Conservation (phyloP, 2,329 filamentous ascomycete species). For the Zymoseptoria pseudotritici region DNA sequence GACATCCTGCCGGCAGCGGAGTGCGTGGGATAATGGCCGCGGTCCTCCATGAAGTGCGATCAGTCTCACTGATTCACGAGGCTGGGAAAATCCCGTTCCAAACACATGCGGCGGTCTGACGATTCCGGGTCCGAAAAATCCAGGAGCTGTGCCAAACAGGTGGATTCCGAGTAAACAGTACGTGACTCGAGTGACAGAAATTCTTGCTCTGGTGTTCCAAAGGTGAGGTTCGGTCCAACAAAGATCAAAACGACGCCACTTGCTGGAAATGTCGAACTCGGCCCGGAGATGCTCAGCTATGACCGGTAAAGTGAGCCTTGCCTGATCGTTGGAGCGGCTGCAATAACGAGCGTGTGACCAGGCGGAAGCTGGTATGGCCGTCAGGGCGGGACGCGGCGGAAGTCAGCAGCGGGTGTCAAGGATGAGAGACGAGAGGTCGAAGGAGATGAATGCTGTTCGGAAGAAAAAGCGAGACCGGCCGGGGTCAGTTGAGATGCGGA, state of each 20-base stretch:
- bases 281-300: background rate
- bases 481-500: background rate
- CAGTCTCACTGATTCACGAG: background rate
- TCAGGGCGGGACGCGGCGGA: background rate
- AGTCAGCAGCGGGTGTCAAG: background rate
- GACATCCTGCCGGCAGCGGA: background rate
- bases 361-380: no score
- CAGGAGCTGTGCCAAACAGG: background rate
- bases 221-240: background rate
- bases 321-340: background rate
- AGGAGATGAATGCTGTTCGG: background rate
- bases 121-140: background rate
- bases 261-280: background rate
- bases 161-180: background rate
- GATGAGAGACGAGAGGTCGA: background rate
- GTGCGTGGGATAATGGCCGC: background rate
- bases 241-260: background rate
- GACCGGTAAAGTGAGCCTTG: background rate
- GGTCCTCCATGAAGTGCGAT: background rate
- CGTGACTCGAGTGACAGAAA: background rate
- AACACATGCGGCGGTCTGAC: background rate
- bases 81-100: background rate
- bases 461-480: background rate
- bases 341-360: background rate
- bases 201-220: background rate